Percentiles rank a stretch among this genome's conserved stretches.
These are phyloP conservation scores for Ligustrum vulgare DNA, from an alignment of 257 asterid genomes.

Conservation along the genomic window DNA sequence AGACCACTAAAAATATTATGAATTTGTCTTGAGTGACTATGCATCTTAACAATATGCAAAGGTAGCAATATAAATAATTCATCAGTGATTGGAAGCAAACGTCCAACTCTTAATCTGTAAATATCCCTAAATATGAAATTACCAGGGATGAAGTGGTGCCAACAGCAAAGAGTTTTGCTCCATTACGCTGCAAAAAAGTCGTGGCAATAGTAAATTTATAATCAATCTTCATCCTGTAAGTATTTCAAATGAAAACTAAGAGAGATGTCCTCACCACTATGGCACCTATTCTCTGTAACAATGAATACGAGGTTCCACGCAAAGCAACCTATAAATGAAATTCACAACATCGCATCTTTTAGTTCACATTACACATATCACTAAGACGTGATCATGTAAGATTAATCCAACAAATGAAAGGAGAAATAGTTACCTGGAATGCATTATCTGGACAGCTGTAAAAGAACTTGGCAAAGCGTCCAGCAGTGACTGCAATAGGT, in stretches of 20 bases:
- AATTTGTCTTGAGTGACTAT: too few species aligned
- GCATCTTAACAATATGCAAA: too few species aligned
- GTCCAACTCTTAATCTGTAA: too few species aligned
- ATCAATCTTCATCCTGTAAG: conserved; percentile 1
- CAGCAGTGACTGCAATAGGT: conserved; percentile 43
- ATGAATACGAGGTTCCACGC: conserved; percentile 71
- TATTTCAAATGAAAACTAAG: neutral
- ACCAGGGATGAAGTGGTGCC: conserved; percentile 97
- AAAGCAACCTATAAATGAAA: conserved; percentile 57
- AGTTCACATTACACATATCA: neutral
- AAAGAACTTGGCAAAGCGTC: conserved; percentile 47
- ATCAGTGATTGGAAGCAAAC: too few species aligned
- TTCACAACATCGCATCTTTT: conserved; percentile 18
- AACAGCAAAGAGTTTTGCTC: conserved; percentile 89
- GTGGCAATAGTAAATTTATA: conserved; percentile 14
- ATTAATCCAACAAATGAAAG: neutral
- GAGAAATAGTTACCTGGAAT: conserved; percentile 58
- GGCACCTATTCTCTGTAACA: conserved; percentile 82
- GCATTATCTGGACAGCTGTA: conserved; percentile 63
- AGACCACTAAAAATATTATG: too few species aligned
- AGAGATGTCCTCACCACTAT: conserved; percentile 56
- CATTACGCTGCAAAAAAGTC: conserved; percentile 64
- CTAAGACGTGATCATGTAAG: neutral
- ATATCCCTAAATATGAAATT: conserved; percentile 14
- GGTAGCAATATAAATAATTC: too few species aligned